Evolutionary conservation across 805 yeast species (phyloP), one percentile per base, ranked within the genome.

Genomic region (Myxozyma melibiosi): DNA sequence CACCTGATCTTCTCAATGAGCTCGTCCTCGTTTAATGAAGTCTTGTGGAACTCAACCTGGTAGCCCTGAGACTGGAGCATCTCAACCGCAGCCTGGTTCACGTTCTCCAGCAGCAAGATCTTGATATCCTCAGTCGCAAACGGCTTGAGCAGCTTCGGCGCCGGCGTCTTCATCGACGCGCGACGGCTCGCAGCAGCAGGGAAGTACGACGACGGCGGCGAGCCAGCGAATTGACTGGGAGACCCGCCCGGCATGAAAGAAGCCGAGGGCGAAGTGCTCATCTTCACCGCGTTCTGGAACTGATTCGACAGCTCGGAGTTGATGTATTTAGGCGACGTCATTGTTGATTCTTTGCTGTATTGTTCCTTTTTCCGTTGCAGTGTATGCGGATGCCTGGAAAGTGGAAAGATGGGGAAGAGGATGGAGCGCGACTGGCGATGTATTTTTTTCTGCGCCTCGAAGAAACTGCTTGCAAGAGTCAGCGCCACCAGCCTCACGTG

Each of bases 71-170:
- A 80, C 59, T 78, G 80, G 75, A 94, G 86, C 63, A 90, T 90
- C 51, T 85, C 83, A 65, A 94, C 82, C 48, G 99, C 99, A 48
- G 97, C 90, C 74, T 82, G 80, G 72, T 94, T 94, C 67, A 94
- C 96, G 69, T 94, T 94, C 76, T 94, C 99, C 63, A 94, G 79
- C 64, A 94, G 75, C 66, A 94, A 78, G 61, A 94, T 88, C 77
- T 91, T 92, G 76, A 92, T 86, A 71, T 94, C 99, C 63, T 94
- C 97, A 54, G 96, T 88, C 64, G 92, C 85, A 73, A 92, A 94
- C 20, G 99, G 99, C 76, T 92, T 94, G 70, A 94, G 80, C 30
- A 86, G 80, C 76, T 88, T 89, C 47, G 62, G 51, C 14, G 53
- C 52, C 13, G 65, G 54, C 18, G 34, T 33, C 51, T 47, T 46